These are phyloP conservation scores for Sporothrix protearum DNA, from an alignment of 2,329 filamentous ascomycete species.

Conservation along the genomic window DNA sequence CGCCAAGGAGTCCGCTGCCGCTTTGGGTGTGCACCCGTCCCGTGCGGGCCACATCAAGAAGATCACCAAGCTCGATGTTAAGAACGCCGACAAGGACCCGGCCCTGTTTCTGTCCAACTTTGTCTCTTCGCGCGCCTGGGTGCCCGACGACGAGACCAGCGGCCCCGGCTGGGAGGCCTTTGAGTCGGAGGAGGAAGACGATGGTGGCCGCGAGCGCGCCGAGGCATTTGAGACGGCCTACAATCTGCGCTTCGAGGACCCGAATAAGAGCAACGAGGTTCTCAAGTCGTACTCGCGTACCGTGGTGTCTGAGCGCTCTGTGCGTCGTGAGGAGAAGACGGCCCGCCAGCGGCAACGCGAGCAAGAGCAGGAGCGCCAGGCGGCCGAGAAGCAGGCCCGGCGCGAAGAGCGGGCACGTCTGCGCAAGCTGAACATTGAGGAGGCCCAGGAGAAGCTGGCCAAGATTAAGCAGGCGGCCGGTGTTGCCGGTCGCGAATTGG, in stretches of 20 bases:
- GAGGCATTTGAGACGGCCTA: slow-evolving; percentile 91
- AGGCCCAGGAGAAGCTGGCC: slow-evolving; percentile 79
- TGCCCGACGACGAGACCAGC: slow-evolving; percentile 49
- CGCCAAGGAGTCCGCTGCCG: slow-evolving; percentile 31
- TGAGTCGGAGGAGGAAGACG: slow-evolving; percentile 91
- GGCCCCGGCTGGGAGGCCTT: slow-evolving; percentile 71
- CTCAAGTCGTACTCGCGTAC: slow-evolving; percentile 88
- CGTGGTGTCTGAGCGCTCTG: slow-evolving; percentile 73
- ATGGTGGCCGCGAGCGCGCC: slow-evolving; percentile 67
- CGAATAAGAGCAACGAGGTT: slow-evolving; percentile 79
- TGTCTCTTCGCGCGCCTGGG: slow-evolving; percentile 87
- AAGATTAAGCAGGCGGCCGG: slow-evolving; percentile 90
- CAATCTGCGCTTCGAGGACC: slow-evolving; percentile 94
- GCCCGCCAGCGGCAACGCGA: slow-evolving; percentile 76
- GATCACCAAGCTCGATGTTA: slow-evolving; percentile 60
- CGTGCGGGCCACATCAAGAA: slow-evolving; percentile 46
- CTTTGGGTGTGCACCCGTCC: slow-evolving; percentile 55
- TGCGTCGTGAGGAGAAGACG: slow-evolving; percentile 77
- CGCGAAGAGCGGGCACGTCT: slow-evolving; percentile 79
- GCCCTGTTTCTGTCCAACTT: slow-evolving; percentile 95
- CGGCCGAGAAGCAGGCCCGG: slow-evolving; percentile 70
- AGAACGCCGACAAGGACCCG: slow-evolving; percentile 75
- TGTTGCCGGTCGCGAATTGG: slow-evolving; percentile 59
- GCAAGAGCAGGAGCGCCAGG: slow-evolving; percentile 70
- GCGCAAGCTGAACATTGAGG: slow-evolving; percentile 83